A percentile compares a stretch with the other conserved stretches of the same genome.
phyloP scores from a whole-genome alignment of 139 green algal species.

The Nannochloris sp. region DNA sequence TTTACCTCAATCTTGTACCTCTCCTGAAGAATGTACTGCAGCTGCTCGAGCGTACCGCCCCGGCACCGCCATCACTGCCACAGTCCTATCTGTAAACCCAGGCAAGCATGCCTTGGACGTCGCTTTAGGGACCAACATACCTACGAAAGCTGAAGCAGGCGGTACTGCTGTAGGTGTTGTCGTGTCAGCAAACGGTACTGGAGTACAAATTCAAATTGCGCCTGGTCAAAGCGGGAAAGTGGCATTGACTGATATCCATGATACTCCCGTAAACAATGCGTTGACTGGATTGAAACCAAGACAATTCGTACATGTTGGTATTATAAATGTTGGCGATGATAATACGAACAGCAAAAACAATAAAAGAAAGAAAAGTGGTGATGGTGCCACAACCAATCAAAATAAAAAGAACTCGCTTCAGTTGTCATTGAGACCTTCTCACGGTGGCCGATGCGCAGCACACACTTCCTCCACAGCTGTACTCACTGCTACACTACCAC shows the following conservation, averaged over 20 bases:
- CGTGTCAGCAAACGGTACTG: constrained; percentile 24
- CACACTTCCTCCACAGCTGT: background rate
- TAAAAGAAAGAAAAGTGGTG: too few species aligned
- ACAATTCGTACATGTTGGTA: constrained; percentile 36
- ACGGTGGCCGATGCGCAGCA: constrained; percentile 31
- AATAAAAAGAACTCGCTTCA: background rate
- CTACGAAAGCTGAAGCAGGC: constrained; percentile 7
- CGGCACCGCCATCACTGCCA: background rate
- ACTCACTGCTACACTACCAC: background rate
- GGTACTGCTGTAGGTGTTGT: constrained; percentile 38
- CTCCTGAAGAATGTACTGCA: constrained; percentile 5
- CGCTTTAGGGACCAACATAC: constrained; percentile 3
- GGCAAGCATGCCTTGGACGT: constrained; percentile 45
- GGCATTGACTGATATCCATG: constrained; percentile 70
- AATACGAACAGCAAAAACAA: background rate
- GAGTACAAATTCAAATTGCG: constrained; percentile 60
- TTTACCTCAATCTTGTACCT: background rate
- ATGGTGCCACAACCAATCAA: background rate
- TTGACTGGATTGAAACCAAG: constrained; percentile 47
- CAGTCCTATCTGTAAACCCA: constrained; percentile 23
- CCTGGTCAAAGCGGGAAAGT: constrained; percentile 33
- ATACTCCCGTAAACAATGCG: constrained; percentile 53
- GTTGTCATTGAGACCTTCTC: constrained; percentile 51
- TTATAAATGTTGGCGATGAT: constrained; percentile 20
- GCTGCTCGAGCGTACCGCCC: background rate